These are phyloP conservation scores for Musa balbisiana DNA, from an alignment of 202 grass and related monocot genomes.

Conservation along the genomic window DNA sequence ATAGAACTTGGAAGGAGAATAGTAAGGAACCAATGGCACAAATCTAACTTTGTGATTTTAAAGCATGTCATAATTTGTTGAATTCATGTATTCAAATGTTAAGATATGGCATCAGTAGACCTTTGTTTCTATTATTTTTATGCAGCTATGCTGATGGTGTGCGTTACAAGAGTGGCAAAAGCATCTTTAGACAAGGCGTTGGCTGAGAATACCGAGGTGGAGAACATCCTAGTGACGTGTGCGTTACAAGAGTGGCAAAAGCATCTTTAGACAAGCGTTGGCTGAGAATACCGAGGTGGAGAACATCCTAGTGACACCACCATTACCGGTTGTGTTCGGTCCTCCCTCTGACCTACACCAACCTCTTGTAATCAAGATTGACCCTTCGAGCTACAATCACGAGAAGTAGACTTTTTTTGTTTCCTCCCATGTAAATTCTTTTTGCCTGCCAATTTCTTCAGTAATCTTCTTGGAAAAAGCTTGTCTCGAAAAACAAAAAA, in stretches of 20 bases:
- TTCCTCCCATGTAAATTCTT: constrained; percentile 5
- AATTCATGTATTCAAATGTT: too few species aligned
- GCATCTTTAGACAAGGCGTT: constrained; percentile 84
- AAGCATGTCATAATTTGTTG: too few species aligned
- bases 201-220: constrained; percentile 75
- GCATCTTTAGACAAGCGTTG: constrained; percentile 79
- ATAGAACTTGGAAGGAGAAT: background rate
- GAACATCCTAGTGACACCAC: constrained; percentile 37
- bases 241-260: constrained; percentile 83
- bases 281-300: constrained; percentile 78
- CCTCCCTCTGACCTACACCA: constrained; percentile 47
- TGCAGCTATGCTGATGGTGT: constrained; percentile 78
- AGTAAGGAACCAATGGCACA: background rate
- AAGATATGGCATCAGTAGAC: background rate
- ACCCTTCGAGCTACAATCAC: constrained; percentile 62
- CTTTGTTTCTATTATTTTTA: background rate
- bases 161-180: constrained; percentile 83
- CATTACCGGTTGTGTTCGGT: constrained; percentile 47
- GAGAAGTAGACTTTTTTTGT: constrained; percentile 9
- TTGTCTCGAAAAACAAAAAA: too few species aligned
- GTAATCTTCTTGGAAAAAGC: background rate
- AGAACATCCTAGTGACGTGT: constrained; percentile 45
- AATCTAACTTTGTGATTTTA: too few species aligned
- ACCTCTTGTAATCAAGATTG: constrained; percentile 84
- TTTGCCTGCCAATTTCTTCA: background rate